A percentile compares a stretch with the other conserved stretches of the same genome.
These are phyloP conservation scores for Psilocybe mexicana DNA, from an alignment of 1,284 basidiomycete genomes.

Conservation along the genomic window DNA sequence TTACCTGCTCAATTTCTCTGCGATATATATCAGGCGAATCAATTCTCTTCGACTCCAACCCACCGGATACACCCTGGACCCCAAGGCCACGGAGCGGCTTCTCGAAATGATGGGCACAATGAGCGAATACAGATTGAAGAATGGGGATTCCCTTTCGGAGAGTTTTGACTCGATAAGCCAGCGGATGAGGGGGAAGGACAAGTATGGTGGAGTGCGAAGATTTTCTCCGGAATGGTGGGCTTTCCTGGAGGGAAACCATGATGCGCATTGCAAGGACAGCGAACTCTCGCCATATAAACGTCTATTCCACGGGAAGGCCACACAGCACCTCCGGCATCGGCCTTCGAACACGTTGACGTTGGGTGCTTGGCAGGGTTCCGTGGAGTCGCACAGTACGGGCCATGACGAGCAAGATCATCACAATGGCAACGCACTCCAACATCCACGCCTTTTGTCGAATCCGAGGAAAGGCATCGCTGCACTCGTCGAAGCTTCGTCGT, in stretches of 20 bases:
- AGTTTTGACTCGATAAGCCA: neutral
- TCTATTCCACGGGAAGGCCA: neutral
- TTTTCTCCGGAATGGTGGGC: neutral
- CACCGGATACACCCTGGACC: neutral
- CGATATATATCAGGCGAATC: neutral
- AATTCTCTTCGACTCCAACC: neutral
- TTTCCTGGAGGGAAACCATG: neutral
- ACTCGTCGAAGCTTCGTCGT: neutral
- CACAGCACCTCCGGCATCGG: neutral
- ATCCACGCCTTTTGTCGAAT: too few relatives aligned
- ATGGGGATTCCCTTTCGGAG: neutral
- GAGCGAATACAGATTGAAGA: neutral
- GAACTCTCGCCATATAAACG: neutral
- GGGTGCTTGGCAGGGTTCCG: neutral
- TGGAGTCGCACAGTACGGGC: neutral
- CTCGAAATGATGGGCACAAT: neutral
- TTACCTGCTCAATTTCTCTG: neutral
- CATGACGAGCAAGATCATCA: neutral
- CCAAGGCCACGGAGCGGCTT: neutral
- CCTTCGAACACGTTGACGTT: neutral
- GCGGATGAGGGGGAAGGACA: neutral
- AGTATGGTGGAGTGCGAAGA: neutral
- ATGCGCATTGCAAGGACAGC: neutral
- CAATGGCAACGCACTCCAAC: neutral
- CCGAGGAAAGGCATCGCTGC: neutral